Percentiles rank a stretch among this genome's conserved stretches.
Evolutionary conservation across 371 early-diverging fungal genomes (phyloP).

Genomic region (Saksenaea oblongispora): DNA sequence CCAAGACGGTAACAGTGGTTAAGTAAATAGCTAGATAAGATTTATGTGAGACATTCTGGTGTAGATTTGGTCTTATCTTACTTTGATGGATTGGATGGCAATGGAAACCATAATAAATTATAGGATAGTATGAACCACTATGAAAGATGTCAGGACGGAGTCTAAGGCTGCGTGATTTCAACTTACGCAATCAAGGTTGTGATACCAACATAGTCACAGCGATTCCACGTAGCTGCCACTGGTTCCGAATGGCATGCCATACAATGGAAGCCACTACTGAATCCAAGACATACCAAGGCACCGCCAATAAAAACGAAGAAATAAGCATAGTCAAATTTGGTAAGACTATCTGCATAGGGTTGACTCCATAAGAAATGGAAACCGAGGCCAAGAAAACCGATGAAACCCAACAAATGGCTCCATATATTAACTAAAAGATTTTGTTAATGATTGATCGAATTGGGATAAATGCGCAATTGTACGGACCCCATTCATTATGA

Average conservation of each 20-base stretch:
- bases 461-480: background rate
- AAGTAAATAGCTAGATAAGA: background rate
- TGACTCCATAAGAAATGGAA: constrained; percentile 47
- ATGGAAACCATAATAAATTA: constrained; percentile 46
- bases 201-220: constrained; percentile 94
- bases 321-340: constrained; percentile 61
- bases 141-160: background rate
- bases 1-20: constrained; percentile 7
- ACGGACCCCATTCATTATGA: constrained; percentile 85
- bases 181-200: constrained; percentile 79
- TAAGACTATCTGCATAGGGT: constrained; percentile 47
- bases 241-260: constrained; percentile 85
- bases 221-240: constrained; percentile 70
- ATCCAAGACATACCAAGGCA: constrained; percentile 77
- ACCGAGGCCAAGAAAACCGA: constrained; percentile 65
- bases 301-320: constrained; percentile 71
- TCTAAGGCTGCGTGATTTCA: background rate
- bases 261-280: constrained; percentile 83
- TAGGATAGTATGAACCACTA: constrained; percentile 75
- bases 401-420: constrained; percentile 78
- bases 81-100: constrained; percentile 28
- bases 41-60: background rate
- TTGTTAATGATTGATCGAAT: background rate
- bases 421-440: constrained; percentile 72
- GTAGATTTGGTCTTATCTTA: constrained; percentile 6